Evolutionary conservation across 805 yeast genomes (phyloP).

Genomic region (Saccharomycopsis selenospora): DNA sequence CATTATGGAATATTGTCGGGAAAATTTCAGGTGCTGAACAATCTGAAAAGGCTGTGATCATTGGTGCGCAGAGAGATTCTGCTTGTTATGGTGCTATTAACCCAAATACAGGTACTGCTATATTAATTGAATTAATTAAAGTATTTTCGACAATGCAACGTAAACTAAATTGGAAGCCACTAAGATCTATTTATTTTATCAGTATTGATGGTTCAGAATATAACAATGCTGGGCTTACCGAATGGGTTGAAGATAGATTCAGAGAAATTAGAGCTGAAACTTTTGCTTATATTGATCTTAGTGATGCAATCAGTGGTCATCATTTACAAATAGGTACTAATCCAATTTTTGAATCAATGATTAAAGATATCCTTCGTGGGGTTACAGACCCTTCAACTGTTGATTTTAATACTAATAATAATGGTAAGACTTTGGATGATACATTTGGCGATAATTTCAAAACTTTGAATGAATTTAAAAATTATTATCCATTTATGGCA

Average conservation of each 20-base stretch:
- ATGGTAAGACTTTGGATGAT: not conserved
- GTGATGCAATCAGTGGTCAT: slow-evolving; percentile 53
- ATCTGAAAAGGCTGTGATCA: slow-evolving; percentile 57
- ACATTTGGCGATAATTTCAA: slow-evolving; percentile 20
- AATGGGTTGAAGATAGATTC: slow-evolving; percentile 56
- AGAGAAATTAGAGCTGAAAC: slow-evolving; percentile 52
- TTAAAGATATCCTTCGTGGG: slow-evolving; percentile 20
- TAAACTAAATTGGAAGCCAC: slow-evolving; percentile 70
- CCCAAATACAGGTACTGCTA: slow-evolving; percentile 68
- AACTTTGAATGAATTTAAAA: slow-evolving; percentile 41
- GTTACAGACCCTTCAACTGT: slow-evolving; percentile 21
- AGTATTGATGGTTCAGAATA: slow-evolving; percentile 80
- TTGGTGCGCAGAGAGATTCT: slow-evolving; percentile 81
- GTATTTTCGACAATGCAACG: slow-evolving; percentile 57
- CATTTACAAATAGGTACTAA: slow-evolving; percentile 50
- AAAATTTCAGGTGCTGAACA: slow-evolving; percentile 77
- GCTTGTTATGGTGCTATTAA: slow-evolving; percentile 66
- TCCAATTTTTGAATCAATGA: slow-evolving; percentile 49
- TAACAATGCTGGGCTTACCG: slow-evolving; percentile 79
- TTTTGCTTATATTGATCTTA: slow-evolving; percentile 65
- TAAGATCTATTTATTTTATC: slow-evolving; percentile 72
- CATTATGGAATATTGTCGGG: slow-evolving; percentile 73
- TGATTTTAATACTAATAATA: not conserved
- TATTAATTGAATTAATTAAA: slow-evolving; percentile 63
- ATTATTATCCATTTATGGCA: slow-evolving; percentile 60